Conservation (phyloP, 1,284 basidiomycete genomes). For the Sporisorium iseilematis-ciliati region DNA sequence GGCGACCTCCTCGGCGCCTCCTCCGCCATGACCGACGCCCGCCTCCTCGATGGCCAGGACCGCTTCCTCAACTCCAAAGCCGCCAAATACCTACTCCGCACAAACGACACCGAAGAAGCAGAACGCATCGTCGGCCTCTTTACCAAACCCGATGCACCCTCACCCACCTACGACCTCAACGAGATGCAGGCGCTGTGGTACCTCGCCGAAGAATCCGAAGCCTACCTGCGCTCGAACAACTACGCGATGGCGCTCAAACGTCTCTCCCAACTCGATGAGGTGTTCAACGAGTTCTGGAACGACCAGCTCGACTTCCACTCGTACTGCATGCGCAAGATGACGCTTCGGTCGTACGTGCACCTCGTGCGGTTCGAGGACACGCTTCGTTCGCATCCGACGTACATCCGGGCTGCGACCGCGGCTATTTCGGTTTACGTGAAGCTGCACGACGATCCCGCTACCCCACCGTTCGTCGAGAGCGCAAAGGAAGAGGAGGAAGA, state of each 20-base stretch:
- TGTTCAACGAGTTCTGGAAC: slow-evolving; percentile 89
- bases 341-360: slow-evolving; percentile 83
- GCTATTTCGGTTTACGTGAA: slow-evolving; percentile 80
- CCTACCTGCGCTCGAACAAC: slow-evolving; percentile 77
- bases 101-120: slow-evolving; percentile 75
- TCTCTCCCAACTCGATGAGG: slow-evolving; percentile 82
- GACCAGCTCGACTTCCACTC: slow-evolving; percentile 99
- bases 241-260: slow-evolving; percentile 88
- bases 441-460: slow-evolving; percentile 62
- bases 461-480: slow-evolving; percentile 52
- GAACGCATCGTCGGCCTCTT: slow-evolving; percentile 60
- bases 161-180: slow-evolving; percentile 84
- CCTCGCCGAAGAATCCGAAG: slow-evolving; percentile 84
- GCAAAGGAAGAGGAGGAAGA: slow-evolving; percentile 58
- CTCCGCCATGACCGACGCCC: slow-evolving; percentile 82
- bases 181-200: slow-evolving; percentile 97
- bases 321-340: slow-evolving; percentile 91
- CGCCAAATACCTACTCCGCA: slow-evolving; percentile 89
- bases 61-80: slow-evolving; percentile 94
- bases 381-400: slow-evolving; percentile 80
- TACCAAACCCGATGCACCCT: slow-evolving; percentile 73
- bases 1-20: slow-evolving; percentile 86
- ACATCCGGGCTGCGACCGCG: slow-evolving; percentile 80
- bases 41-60: slow-evolving; percentile 91
- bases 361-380: slow-evolving; percentile 86